Evolutionary conservation across 805 yeast genomes (phyloP), one percentile per base, ranked within the genome.

Genomic region (Saturnispora mendoncae): DNA sequence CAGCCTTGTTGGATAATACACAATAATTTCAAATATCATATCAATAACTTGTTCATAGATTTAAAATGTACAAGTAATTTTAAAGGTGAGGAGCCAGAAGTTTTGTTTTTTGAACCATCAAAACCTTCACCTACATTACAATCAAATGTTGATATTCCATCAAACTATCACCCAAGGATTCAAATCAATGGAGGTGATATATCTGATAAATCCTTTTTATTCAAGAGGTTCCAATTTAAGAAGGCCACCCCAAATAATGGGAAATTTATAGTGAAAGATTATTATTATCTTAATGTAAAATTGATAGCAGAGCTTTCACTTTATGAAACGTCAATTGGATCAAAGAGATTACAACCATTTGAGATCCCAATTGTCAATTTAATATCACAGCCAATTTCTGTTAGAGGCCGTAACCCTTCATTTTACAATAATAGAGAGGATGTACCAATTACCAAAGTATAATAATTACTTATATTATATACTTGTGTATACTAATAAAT

Each of bases 331-430:
- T 17, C 20, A 17, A 23, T 24, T 4, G 43, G 36, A 18, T 14
- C 23, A 12, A 38, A 36, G 20, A 20, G 41, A 13, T 32, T 32
- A n/a, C 14, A 24, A 12, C 23, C 41, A 5, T 18, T 42, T 5
- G 17, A 13, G 5, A 13, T 36, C 12, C 26, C 7, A n/a, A 4
- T 49, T 1, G 15, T 23, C 5, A 39, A 23, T 2, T 45, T 61
- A n/a, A 47, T 50, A 29, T 58, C 67, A 0, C 50, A 67, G 26
- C 78, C 78, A 1, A 69, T 76, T 3, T 71, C 72, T 12, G 81
- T 76, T 7, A 56, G 82, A 46, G 82, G 82, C 3, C 56, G 81
- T 39, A 76, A 76, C 48, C 81, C 82, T 3, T 66, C 74, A n/a
- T 76, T 76, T 46, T 76, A 75, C 50, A 66, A 67, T 26, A 74